These are phyloP conservation scores for Zoysia pacifica DNA, from an alignment of 176 grass and related monocot genomes.

Conservation along the genomic window DNA sequence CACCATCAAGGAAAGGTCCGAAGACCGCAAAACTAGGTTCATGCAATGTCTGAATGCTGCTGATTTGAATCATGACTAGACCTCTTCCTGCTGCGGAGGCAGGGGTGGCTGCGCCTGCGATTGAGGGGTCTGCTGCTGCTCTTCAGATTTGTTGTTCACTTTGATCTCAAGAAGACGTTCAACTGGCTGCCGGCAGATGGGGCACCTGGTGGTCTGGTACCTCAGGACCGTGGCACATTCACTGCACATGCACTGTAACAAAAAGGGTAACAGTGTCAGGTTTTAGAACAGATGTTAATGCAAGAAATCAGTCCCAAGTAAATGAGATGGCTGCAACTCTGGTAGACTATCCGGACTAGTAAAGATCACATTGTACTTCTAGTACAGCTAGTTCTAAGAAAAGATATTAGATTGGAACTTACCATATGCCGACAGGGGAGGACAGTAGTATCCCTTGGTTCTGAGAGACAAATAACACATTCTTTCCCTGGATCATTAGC, in stretches of 20 bases:
- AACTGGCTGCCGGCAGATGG: slow-evolving; percentile 91
- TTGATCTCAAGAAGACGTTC: slow-evolving; percentile 90
- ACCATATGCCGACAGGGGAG: slow-evolving; percentile 99
- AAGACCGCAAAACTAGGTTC: slow-evolving; percentile 46
- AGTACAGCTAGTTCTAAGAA: slow-evolving; percentile 8
- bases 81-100: slow-evolving; percentile 41
- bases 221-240: slow-evolving; percentile 93
- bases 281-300: slow-evolving; percentile 20
- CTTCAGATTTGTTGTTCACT: slow-evolving; percentile 79
- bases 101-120: slow-evolving; percentile 5
- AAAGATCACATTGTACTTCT: slow-evolving; percentile 7
- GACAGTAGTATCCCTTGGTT: slow-evolving; percentile 95
- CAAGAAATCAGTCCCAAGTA: background rate
- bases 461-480: slow-evolving; percentile 96
- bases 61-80: slow-evolving; percentile 23
- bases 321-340: background rate
- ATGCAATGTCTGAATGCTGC: slow-evolving; percentile 33
- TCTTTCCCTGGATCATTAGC: slow-evolving; percentile 93
- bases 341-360: background rate
- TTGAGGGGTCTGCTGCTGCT: slow-evolving; percentile 47
- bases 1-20: slow-evolving; percentile 18
- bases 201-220: slow-evolving; percentile 88
- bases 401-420: slow-evolving; percentile 28
- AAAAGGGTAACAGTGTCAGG: slow-evolving; percentile 23
- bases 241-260: slow-evolving; percentile 93